Conservation (phyloP, 2,329 filamentous ascomycete genomes). For the Fonsecaea multimorphosa region DNA sequence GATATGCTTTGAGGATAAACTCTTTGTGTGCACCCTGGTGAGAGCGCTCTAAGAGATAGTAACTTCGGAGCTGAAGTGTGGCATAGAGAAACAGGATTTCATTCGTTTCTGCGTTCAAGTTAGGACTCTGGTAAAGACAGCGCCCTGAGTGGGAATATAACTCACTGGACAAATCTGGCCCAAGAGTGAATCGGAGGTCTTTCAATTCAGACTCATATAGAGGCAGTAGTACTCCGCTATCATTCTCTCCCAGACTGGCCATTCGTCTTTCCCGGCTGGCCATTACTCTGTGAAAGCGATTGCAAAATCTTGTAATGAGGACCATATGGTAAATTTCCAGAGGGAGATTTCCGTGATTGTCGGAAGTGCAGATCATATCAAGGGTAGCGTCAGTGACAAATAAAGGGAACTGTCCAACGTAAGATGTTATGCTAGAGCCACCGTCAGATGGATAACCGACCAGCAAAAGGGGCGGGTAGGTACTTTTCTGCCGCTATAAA, state of each 20-base stretch:
- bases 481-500: conserved; percentile 21
- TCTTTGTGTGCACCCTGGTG: conserved; percentile 1
- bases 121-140: not conserved
- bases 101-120: conserved; percentile 1
- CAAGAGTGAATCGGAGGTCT: conserved; percentile 4
- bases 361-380: conserved; percentile 59
- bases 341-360: not conserved
- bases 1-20: conserved; percentile 12
- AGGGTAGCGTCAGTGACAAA: conserved; percentile 60
- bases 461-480: no score
- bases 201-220: conserved; percentile 10
- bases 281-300: conserved; percentile 12
- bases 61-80: conserved; percentile 9
- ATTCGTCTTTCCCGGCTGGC: conserved; percentile 11
- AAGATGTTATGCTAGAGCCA: not conserved
- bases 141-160: not conserved
- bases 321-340: conserved; percentile 8
- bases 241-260: conserved; percentile 10
- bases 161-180: conserved; percentile 8
- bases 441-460: not conserved
- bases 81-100: conserved; percentile 12
- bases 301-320: conserved; percentile 7
- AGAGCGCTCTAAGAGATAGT: conserved; percentile 14
- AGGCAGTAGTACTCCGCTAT: conserved; percentile 12
- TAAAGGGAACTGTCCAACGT: conserved; percentile 64